Evolutionary conservation across 768 basidiomycete species (phyloP).

Genomic region (Tulasnella sp.): DNA sequence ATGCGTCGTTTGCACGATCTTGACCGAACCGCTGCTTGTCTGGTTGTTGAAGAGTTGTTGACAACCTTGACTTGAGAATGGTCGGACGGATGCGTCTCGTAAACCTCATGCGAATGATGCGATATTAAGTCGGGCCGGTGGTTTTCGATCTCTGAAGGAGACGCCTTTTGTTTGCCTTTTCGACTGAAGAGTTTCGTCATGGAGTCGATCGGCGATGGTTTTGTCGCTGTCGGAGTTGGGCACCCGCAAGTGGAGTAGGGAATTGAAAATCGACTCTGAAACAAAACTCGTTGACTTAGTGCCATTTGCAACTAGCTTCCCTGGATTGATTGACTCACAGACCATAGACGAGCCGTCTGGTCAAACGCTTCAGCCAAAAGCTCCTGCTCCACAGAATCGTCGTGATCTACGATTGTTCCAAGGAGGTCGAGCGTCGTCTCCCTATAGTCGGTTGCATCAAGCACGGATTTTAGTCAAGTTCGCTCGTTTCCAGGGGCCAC

Average conservation of each 20-base stretch:
- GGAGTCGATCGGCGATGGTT: background rate
- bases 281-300: background rate
- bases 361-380: background rate
- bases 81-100: constrained; percentile 16
- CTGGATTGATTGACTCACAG: background rate
- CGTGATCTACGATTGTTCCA: constrained; percentile 14
- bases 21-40: background rate
- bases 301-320: background rate
- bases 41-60: constrained; percentile 1
- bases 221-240: constrained; percentile 23
- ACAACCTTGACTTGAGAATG: constrained; percentile 14
- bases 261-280: constrained; percentile 36
- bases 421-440: constrained; percentile 4
- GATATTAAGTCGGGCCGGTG: constrained; percentile 14
- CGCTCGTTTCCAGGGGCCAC: too few relatives aligned
- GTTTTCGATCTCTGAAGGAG: constrained; percentile 1
- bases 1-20: background rate
- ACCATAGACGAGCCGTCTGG: background rate
- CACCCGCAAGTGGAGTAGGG: constrained; percentile 53
- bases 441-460: background rate
- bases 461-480: background rate
- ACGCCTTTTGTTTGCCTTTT: background rate
- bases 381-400: constrained; percentile 15
- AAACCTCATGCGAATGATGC: constrained; percentile 5
- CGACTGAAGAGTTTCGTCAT: background rate